These are phyloP conservation scores for Didymella exigua DNA, from an alignment of 2,329 filamentous ascomycete species.

Conservation along the genomic window DNA sequence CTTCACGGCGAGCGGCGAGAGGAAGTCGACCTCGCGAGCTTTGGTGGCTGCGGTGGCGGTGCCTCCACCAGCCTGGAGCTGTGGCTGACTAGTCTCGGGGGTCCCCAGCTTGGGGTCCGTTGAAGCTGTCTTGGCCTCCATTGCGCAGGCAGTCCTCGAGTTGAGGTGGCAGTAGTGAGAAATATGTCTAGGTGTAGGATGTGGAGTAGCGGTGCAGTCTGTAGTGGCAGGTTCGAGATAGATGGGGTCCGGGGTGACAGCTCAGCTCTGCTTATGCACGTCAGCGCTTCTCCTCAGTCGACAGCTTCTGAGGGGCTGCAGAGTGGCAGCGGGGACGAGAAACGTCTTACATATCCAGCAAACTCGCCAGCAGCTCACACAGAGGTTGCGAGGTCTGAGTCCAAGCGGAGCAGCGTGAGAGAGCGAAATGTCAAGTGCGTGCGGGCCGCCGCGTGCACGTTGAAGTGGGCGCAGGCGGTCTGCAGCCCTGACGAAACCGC, in stretches of 20 bases:
- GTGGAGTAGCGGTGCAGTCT: not conserved
- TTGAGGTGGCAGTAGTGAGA: not conserved
- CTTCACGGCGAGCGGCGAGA: constrained; percentile 35
- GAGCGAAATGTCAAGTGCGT: constrained; percentile 13
- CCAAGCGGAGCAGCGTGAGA: constrained; percentile 8
- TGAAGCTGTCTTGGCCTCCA: constrained; percentile 25
- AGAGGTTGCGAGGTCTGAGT: constrained; percentile 1
- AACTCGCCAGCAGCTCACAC: not conserved
- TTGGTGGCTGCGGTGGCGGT: constrained; percentile 36
- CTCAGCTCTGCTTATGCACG: constrained; percentile 27
- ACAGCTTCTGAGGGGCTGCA: not conserved
- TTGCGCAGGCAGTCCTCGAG: not conserved
- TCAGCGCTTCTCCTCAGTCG: constrained; percentile 8
- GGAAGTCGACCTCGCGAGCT: constrained; percentile 38
- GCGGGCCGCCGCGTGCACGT: constrained; percentile 25
- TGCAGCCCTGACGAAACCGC: constrained; percentile 14
- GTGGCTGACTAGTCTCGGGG: constrained; percentile 39
- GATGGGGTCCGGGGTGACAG: constrained; percentile 2
- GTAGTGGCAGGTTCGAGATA: not conserved
- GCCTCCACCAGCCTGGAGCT: constrained; percentile 49
- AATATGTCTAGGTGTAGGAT: not conserved
- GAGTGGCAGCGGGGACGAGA: not conserved
- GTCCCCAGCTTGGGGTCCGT: constrained; percentile 41
- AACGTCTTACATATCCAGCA: not conserved
- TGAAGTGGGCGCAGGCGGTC: constrained; percentile 16